Base-by-base conservation (phyloP, 345 rosid genomes). In the Reutealis trisperma region DNA sequence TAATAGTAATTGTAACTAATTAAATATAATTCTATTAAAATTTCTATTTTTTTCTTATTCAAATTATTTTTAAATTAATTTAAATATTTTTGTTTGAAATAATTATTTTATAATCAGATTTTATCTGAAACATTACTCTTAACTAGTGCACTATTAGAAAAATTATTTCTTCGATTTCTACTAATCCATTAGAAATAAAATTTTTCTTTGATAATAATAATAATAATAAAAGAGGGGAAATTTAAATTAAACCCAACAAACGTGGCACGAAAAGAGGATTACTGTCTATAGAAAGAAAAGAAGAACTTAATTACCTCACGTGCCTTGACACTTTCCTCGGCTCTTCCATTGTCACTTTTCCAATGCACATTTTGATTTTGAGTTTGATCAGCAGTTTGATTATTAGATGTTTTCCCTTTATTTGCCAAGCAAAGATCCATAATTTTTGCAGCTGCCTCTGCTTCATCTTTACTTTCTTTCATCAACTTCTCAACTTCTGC, bases 361-460 rank as follows among this genome's bases (percentile, higher is more conserved):
- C 86, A 74, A 84, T 75, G 88, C 72, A 71, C 60, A 72, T 75
- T 84, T 62, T 72, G 77, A 63, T 79, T 77, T 63, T 66, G 27
- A 15, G 25, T 63, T 55, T 27, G 30, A 27, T 27, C 30, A 27
- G 30, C 30, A 27, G 9, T 47, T 70, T 51, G 72, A 60, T 15
- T 5, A 47, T 47, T 21, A 13, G 13, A 42, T 16, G 16, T 22
- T 6, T 59, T 65, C 6, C 68, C 63, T 8, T 52, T 75, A 45
- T 64, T 84, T 7, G 59, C 76, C 71, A 82, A 70, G 87, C 88
- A 91, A 55, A 94, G 92, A 59, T 79, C 74, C 88, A 89, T 51
- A 74, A 94, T 91, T 89, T 84, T 94, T 72, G 88, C 87, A 4
- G 92, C 94, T 0, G 85, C 89, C 67, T 94, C 96, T 0, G 82